A percentile compares a stretch with the other conserved stretches of the same genome.
These are phyloP conservation scores for Sarcodon sp. DNA, from an alignment of 768 basidiomycete species.

Conservation along the genomic window DNA sequence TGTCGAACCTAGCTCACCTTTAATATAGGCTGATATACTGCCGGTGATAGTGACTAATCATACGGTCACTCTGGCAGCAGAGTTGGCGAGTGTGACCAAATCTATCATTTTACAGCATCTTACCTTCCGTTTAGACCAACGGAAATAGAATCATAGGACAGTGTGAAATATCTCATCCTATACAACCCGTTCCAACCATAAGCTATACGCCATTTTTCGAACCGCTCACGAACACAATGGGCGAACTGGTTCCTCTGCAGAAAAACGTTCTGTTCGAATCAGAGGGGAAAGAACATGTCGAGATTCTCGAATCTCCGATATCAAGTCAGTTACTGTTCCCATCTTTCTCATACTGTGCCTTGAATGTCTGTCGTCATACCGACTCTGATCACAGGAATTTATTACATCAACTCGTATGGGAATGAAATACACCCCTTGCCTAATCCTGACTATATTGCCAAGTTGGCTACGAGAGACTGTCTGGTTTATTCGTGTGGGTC, in stretches of 20 bases:
- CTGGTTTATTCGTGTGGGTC: slow-evolving; percentile 92
- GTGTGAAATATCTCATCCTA: slow-evolving; percentile 88
- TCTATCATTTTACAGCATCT: slow-evolving; percentile 1
- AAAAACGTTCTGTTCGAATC: slow-evolving; percentile 61
- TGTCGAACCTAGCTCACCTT: not conserved
- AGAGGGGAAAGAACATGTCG: slow-evolving; percentile 36
- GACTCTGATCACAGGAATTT: slow-evolving; percentile 35
- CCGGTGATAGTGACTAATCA: slow-evolving; percentile 91
- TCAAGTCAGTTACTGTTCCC: slow-evolving; percentile 30
- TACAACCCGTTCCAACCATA: slow-evolving; percentile 18
- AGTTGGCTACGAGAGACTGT: slow-evolving; percentile 45
- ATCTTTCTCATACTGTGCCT: not conserved
- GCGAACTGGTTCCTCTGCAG: slow-evolving; percentile 28
- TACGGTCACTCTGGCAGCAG: slow-evolving; percentile 89
- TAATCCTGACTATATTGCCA: slow-evolving; percentile 66
- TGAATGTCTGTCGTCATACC: not conserved
- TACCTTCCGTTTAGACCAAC: slow-evolving; percentile 38
- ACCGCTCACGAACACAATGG: slow-evolving; percentile 43
- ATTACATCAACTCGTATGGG: slow-evolving; percentile 86
- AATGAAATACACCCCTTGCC: slow-evolving; percentile 87
- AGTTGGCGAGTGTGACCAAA: slow-evolving; percentile 38
- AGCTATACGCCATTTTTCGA: slow-evolving; percentile 13
- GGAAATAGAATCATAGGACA: slow-evolving; percentile 76
- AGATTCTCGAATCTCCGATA: slow-evolving; percentile 48
- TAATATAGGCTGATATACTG: slow-evolving; percentile 56